phyloP scores from a whole-genome alignment of 768 basidiomycete genomes.

The Rhizopogon salebrosus region DNA sequence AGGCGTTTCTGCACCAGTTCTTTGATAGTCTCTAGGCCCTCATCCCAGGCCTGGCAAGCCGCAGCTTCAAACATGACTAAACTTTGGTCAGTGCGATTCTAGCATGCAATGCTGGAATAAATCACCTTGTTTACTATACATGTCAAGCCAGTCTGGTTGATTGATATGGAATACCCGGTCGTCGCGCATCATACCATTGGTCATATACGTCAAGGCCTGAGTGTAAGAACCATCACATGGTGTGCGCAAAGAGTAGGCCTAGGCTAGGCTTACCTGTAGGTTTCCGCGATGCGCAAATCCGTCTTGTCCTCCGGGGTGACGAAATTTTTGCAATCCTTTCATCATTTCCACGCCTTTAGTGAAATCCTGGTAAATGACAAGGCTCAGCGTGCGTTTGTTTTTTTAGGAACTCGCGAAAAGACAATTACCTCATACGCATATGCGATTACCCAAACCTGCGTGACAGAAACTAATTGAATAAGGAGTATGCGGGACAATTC shows the following conservation, averaged over 20 bases:
- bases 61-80: constrained; percentile 18
- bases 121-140: constrained; percentile 20
- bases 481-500: background rate
- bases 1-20: constrained; percentile 16
- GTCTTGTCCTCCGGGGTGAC: background rate
- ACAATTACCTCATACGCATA: constrained; percentile 8
- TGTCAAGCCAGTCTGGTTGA: constrained; percentile 11
- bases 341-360: constrained; percentile 3
- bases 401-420: background rate
- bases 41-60: constrained; percentile 15
- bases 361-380: constrained; percentile 3
- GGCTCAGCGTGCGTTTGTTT: background rate
- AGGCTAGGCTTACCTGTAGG: background rate
- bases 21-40: constrained; percentile 14
- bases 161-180: constrained; percentile 18
- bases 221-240: background rate
- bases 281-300: background rate
- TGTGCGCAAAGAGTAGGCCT: background rate
- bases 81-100: background rate
- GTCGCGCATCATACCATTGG: constrained; percentile 23
- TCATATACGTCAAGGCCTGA: constrained; percentile 14
- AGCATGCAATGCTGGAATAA: background rate
- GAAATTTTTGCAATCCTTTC: background rate
- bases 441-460: constrained; percentile 15
- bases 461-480: background rate